A percentile compares a stretch with the other conserved stretches of the same genome.
Evolutionary conservation across 257 asterid genomes (phyloP).

Genomic region (Lycium barbarum): DNA sequence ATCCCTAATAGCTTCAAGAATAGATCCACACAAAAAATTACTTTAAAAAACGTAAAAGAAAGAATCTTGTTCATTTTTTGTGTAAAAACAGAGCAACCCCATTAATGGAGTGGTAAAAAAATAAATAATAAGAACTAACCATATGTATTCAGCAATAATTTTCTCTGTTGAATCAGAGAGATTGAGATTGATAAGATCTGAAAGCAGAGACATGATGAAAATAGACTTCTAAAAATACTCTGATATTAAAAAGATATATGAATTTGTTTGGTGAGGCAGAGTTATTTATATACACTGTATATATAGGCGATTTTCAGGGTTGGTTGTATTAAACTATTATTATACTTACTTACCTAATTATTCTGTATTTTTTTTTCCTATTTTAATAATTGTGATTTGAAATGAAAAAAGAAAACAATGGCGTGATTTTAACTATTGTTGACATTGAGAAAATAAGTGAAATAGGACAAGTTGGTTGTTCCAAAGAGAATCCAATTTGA

Average conservation of each 20-base stretch:
- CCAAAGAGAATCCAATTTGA: slow-evolving; percentile 23
- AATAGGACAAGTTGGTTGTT: neutral
- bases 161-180: slow-evolving; percentile 63
- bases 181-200: slow-evolving; percentile 68
- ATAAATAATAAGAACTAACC: slow-evolving; percentile 44
- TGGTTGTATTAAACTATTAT: neutral
- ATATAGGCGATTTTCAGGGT: slow-evolving; percentile 27
- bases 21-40: neutral
- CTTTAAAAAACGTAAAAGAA: neutral
- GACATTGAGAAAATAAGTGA: neutral
- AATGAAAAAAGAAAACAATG: neutral
- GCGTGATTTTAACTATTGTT: neutral
- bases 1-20: neutral
- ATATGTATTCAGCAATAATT: slow-evolving; percentile 74
- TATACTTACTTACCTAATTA: neutral
- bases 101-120: neutral
- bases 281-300: neutral
- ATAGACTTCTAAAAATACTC: neutral
- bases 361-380: neutral
- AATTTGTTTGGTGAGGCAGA: neutral
- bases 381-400: neutral
- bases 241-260: neutral
- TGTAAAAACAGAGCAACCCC: neutral
- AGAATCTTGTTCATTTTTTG: neutral
- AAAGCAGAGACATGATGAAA: slow-evolving; percentile 56